Percentiles rank a stretch among this genome's conserved stretches.
Conservation (phyloP, 306 rosid species). For the Ormosia semicastrata region DNA sequence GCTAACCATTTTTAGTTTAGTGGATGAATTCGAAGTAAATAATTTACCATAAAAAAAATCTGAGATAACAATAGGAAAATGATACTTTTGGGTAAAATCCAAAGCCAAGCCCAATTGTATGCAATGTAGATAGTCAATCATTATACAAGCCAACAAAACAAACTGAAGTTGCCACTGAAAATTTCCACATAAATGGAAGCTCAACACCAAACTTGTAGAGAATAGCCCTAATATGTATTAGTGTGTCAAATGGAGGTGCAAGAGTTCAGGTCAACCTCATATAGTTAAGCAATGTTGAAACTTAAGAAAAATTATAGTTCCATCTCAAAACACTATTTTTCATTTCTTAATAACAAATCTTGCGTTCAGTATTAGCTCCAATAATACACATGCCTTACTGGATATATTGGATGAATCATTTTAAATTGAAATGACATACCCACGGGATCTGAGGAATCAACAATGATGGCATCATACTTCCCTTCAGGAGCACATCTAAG, state of each 20-base stretch:
- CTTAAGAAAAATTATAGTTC: not conserved
- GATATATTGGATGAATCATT: not conserved
- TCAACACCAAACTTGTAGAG: not conserved
- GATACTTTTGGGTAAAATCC: not conserved
- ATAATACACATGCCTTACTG: not conserved
- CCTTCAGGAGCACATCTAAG: slow-evolving; percentile 63
- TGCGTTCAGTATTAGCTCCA: not conserved
- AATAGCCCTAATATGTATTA: not conserved
- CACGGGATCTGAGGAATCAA: slow-evolving; percentile 98
- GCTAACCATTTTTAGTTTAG: not conserved
- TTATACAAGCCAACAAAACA: slow-evolving; percentile 2
- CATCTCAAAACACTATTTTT: slow-evolving; percentile 9
- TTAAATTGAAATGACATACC: slow-evolving; percentile 51
- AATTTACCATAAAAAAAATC: not conserved
- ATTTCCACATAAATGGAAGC: not conserved
- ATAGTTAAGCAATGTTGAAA: not conserved
- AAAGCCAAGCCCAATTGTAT: not conserved
- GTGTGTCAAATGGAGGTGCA: not conserved
- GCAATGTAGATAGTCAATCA: not conserved
- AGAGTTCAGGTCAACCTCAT: not conserved
- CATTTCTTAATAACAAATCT: not conserved
- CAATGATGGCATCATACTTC: slow-evolving; percentile 87
- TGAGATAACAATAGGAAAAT: not conserved
- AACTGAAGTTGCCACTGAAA: not conserved
- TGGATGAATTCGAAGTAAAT: not conserved